These are phyloP conservation scores for Peniophora sp. DNA, from an alignment of 1,284 basidiomycete species.

Conservation along the genomic window DNA sequence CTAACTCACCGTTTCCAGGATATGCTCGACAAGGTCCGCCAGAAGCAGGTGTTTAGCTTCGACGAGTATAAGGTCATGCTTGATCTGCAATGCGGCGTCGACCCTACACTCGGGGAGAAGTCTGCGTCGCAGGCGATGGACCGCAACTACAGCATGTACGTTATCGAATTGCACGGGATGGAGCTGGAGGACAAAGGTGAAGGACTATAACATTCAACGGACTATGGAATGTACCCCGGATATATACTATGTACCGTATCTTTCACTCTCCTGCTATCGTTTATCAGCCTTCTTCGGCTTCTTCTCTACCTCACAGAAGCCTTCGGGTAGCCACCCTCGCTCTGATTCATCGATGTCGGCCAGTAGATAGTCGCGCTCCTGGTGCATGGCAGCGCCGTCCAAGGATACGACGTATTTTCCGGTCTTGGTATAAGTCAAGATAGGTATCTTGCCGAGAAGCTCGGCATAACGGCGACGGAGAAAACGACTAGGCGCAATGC, in stretches of 20 bases:
- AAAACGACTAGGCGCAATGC: slow-evolving; percentile 31
- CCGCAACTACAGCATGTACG: slow-evolving; percentile 69
- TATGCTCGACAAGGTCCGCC: slow-evolving; percentile 65
- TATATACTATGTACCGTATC: neutral
- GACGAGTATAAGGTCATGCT: slow-evolving; percentile 90
- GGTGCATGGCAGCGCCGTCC: neutral
- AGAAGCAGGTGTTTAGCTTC: slow-evolving; percentile 65
- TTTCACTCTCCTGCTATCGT: neutral
- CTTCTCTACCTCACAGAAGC: neutral
- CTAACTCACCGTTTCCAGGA: slow-evolving; percentile 33
- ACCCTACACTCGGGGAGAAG: slow-evolving; percentile 44
- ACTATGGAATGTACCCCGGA: neutral
- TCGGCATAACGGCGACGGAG: slow-evolving; percentile 58
- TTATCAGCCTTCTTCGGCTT: slow-evolving; percentile 5
- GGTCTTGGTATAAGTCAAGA: slow-evolving; percentile 30
- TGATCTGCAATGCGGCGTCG: slow-evolving; percentile 78
- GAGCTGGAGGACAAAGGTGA: slow-evolving; percentile 51
- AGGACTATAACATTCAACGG: slow-evolving; percentile 9
- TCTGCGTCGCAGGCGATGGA: slow-evolving; percentile 47
- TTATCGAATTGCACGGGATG: slow-evolving; percentile 75
- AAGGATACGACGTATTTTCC: neutral
- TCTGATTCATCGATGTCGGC: slow-evolving; percentile 3
- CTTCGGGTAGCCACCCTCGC: slow-evolving; percentile 2
- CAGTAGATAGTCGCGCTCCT: neutral
- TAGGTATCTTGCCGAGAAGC: slow-evolving; percentile 49